Percentiles rank a stretch among this genome's conserved stretches.
These are phyloP conservation scores for Talaromyces sp. DNA, from an alignment of 2,329 filamentous ascomycete species.

Conservation along the genomic window DNA sequence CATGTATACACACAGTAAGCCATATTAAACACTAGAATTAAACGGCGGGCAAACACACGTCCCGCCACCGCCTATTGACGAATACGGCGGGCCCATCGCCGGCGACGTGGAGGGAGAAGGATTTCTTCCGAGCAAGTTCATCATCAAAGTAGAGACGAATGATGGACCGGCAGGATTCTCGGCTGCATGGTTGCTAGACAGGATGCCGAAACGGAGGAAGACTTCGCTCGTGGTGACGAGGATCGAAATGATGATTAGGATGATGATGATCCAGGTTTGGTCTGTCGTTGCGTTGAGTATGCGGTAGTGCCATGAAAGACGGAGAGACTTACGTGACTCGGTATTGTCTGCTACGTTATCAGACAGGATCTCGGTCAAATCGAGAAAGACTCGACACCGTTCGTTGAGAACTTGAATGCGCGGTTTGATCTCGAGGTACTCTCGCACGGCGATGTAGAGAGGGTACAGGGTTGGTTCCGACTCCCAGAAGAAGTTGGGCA, in stretches of 20 bases:
- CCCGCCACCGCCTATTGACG: background rate
- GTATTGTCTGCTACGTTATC: slow-evolving; percentile 91
- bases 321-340: slow-evolving; percentile 63
- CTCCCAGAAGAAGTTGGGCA: slow-evolving; percentile 98
- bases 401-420: slow-evolving; percentile 97
- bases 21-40: slow-evolving; percentile 10
- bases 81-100: background rate
- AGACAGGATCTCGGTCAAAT: slow-evolving; percentile 89
- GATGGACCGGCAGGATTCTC: slow-evolving; percentile 19
- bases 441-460: slow-evolving; percentile 87
- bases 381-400: slow-evolving; percentile 91
- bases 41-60: slow-evolving; percentile 4
- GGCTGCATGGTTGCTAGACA: slow-evolving; percentile 40
- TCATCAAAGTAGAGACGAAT: slow-evolving; percentile 21
- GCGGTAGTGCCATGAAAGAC: background rate
- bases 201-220: slow-evolving; percentile 74
- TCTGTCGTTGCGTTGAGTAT: slow-evolving; percentile 32
- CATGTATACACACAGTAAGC: background rate
- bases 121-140: slow-evolving; percentile 15
- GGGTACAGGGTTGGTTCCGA: slow-evolving; percentile 92
- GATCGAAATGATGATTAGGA: slow-evolving; percentile 87
- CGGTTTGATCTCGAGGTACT: slow-evolving; percentile 95
- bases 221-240: slow-evolving; percentile 89
- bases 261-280: slow-evolving; percentile 97
- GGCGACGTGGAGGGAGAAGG: background rate